phyloP scores from a whole-genome alignment of 495 filamentous ascomycete species.

The Tuber indicum region DNA sequence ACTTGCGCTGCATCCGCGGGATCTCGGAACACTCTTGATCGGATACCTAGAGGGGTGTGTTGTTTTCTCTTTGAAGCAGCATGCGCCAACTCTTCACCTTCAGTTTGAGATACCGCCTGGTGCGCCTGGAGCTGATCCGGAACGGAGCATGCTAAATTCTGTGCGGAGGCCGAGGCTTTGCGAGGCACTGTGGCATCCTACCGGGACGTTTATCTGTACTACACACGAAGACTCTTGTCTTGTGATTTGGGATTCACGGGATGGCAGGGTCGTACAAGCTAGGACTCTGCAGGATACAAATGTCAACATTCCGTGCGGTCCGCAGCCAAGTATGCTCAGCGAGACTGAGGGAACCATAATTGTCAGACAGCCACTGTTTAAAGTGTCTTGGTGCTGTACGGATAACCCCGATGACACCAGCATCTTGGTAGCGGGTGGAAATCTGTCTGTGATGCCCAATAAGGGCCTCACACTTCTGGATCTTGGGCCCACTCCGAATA shows the following conservation, averaged over 20 bases:
- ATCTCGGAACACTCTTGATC: slow-evolving; percentile 86
- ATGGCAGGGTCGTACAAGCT: slow-evolving; percentile 77
- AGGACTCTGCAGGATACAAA: slow-evolving; percentile 67
- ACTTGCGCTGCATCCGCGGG: slow-evolving; percentile 76
- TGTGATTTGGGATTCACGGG: slow-evolving; percentile 90
- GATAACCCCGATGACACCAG: slow-evolving; percentile 88
- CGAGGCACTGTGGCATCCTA: slow-evolving; percentile 88
- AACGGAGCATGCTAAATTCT: slow-evolving; percentile 49
- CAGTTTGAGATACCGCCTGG: slow-evolving; percentile 74
- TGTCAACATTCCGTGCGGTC: slow-evolving; percentile 56
- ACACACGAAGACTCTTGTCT: slow-evolving; percentile 83
- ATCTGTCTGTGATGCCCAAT: slow-evolving; percentile 53
- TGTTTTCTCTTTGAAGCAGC: slow-evolving; percentile 88
- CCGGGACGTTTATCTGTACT: slow-evolving; percentile 81
- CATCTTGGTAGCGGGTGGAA: slow-evolving; percentile 77
- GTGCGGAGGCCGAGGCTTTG: slow-evolving; percentile 63
- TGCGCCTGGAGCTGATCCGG: slow-evolving; percentile 76
- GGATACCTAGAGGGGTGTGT: slow-evolving; percentile 82
- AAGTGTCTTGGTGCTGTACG: slow-evolving; percentile 84
- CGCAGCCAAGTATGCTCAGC: slow-evolving; percentile 42
- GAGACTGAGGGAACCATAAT: slow-evolving; percentile 46
- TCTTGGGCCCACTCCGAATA: slow-evolving; percentile 79
- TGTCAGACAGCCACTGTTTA: slow-evolving; percentile 63
- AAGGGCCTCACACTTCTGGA: slow-evolving; percentile 84
- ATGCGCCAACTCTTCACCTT: slow-evolving; percentile 66